phyloP scores from a whole-genome alignment of 179 eudicot species.

The Nepenthes alata region DNA sequence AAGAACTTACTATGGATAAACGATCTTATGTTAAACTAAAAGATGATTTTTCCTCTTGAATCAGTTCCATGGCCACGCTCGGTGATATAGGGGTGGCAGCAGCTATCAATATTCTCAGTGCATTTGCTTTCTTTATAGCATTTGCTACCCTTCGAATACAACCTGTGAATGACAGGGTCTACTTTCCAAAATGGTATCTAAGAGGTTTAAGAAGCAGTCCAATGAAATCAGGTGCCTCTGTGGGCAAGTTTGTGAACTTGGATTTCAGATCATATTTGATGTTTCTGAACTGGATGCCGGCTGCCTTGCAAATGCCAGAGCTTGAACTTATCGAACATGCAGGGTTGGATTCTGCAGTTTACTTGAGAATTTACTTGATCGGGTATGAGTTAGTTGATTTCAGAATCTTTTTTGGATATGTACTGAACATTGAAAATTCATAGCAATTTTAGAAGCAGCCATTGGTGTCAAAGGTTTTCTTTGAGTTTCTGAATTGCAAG shows the following conservation, averaged over 20 bases:
- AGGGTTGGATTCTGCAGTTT: slow-evolving; percentile 37
- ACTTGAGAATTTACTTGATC: slow-evolving; percentile 28
- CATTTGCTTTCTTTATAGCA: slow-evolving; percentile 33
- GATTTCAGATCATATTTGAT: slow-evolving; percentile 29
- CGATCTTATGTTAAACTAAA: not conserved
- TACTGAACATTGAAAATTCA: not conserved
- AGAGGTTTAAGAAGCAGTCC: slow-evolving; percentile 27
- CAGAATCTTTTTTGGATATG: too few relatives aligned
- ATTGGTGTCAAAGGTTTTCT: too few relatives aligned
- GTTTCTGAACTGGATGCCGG: slow-evolving; percentile 43
- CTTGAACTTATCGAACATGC: slow-evolving; percentile 31
- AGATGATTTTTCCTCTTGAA: not conserved
- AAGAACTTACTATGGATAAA: not conserved
- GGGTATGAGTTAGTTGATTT: slow-evolving; percentile 17
- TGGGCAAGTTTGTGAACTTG: slow-evolving; percentile 33
- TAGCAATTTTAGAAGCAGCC: not conserved
- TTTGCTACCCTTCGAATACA: slow-evolving; percentile 35
- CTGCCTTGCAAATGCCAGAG: slow-evolving; percentile 35
- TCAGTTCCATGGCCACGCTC: slow-evolving; percentile 26
- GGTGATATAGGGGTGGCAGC: slow-evolving; percentile 34
- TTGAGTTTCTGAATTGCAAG: too few relatives aligned
- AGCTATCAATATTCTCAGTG: slow-evolving; percentile 24
- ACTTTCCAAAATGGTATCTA: slow-evolving; percentile 37
- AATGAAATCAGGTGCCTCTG: slow-evolving; percentile 21
- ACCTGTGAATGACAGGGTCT: slow-evolving; percentile 39